These are phyloP conservation scores for Thalassiosira livingstoniorum DNA, from an alignment of 352 stramenopile species.

Conservation along the genomic window DNA sequence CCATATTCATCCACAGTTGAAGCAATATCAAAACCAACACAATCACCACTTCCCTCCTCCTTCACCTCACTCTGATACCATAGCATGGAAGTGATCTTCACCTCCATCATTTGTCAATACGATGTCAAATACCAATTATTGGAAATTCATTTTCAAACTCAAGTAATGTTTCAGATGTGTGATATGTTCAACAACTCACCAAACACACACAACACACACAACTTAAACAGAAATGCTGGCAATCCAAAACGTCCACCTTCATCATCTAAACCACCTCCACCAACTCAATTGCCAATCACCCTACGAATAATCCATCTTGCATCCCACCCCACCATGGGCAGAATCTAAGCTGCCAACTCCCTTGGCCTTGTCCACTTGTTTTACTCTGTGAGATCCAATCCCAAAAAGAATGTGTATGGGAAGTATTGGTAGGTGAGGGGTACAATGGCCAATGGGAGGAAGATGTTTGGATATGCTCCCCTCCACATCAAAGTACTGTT, in stretches of 20 bases:
- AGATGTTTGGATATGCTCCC: slow-evolving; percentile 49
- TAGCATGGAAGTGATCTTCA: slow-evolving; percentile 79
- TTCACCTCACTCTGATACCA: slow-evolving; percentile 61
- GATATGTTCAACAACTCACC: background rate
- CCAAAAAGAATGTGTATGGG: slow-evolving; percentile 52
- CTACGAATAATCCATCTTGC: slow-evolving; percentile 67
- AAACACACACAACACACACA: slow-evolving; percentile 41
- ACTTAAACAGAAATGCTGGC: slow-evolving; percentile 24
- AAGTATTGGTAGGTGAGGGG: slow-evolving; percentile 58
- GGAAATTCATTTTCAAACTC: slow-evolving; percentile 71
- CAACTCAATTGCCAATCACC: no score
- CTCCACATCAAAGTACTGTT: background rate
- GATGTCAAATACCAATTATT: slow-evolving; percentile 42
- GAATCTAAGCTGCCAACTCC: slow-evolving; percentile 34
- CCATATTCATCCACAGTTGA: background rate
- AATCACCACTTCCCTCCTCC: slow-evolving; percentile 13
- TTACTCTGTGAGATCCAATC: slow-evolving; percentile 31
- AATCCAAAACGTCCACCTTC: slow-evolving; percentile 14
- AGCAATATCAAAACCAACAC: background rate
- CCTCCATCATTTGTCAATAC: background rate
- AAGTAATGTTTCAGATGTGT: slow-evolving; percentile 73
- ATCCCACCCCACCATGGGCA: slow-evolving; percentile 52
- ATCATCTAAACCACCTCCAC: no score
- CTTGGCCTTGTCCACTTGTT: slow-evolving; percentile 50
- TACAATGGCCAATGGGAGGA: slow-evolving; percentile 8